Evolutionary conservation across 495 filamentous ascomycete genomes (phyloP), one percentile per base, ranked within the genome.

Genomic region (Penicillium soppii): DNA sequence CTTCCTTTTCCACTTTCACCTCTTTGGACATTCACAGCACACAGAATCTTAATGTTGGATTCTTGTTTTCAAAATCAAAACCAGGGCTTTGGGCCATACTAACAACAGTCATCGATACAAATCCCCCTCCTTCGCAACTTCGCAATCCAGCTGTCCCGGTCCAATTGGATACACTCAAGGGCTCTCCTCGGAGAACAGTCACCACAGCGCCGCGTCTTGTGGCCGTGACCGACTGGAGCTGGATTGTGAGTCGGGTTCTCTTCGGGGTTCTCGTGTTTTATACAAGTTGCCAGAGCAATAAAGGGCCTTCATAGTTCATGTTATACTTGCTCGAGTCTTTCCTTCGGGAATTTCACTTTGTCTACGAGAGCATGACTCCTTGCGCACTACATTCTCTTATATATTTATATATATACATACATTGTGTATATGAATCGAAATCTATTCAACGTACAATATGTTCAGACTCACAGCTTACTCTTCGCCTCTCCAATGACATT

Each of bases 401-500:
- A 49, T 30, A 36, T 47, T 10, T 36, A 20, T 9, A 7, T 17
- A 25, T 8, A 26, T 30, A 44, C 22, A 51, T 27, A n/a, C n/a
- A n/a, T n/a, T n/a, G n/a, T n/a, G n/a, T n/a, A n/a, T n/a, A n/a
- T 4, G n/a, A 47, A 47, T 47, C 13, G 22, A n/a, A 47, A 47
- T 47, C 15, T 38, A 47, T 47, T 47, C 17, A 35, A 37, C 47
- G 10, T 41, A 48, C 20, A 33, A 54, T 12, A n/a, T n/a, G n/a
- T n/a, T n/a, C n/a, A n/a, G n/a, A n/a, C 30, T 62, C 63, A 82
- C 33, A 82, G 55, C 65, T 75, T 80, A 45, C 73, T 86, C 63
- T 72, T 75, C 4, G 76, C 73, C 38, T 59, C 77, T 50, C 91
- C 86, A n/a, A 87, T 82, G 21, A 97, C 78, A 68, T 88, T 88